Percentiles rank a stretch among this genome's conserved stretches.
Evolutionary conservation across 1,284 basidiomycete species (phyloP).

Genomic region (Coniferiporia weirii): DNA sequence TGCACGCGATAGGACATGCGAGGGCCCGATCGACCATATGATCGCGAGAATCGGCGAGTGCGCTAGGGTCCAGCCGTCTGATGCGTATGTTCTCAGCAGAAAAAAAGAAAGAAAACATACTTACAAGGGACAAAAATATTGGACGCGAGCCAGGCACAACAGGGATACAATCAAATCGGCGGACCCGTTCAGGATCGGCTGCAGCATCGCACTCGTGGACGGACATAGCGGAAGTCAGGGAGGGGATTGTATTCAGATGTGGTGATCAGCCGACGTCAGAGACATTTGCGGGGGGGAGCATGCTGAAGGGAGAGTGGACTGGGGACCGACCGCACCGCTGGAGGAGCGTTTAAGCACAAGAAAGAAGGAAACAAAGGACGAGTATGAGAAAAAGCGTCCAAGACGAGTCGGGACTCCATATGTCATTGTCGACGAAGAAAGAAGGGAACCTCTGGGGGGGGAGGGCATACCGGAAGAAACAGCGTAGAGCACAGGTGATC

Average conservation of each 20-base stretch:
- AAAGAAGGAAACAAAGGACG: background rate
- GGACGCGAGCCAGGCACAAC: background rate
- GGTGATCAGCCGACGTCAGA: constrained; percentile 5
- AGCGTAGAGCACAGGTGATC: constrained; percentile 1
- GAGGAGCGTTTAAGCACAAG: background rate
- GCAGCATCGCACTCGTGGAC: background rate
- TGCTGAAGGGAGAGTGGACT: background rate
- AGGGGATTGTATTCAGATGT: background rate
- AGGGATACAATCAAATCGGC: background rate
- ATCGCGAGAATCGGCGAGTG: background rate
- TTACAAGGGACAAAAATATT: background rate
- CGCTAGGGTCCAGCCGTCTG: too few species aligned
- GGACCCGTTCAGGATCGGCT: background rate
- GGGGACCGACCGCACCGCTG: background rate
- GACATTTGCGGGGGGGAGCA: background rate
- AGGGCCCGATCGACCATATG: background rate
- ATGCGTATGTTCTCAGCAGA: too few species aligned
- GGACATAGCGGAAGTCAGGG: constrained; percentile 3
- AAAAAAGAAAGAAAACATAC: too few species aligned
- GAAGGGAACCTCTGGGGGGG: background rate
- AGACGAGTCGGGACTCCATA: background rate
- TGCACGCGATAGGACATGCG: background rate
- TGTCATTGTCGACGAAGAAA: background rate
- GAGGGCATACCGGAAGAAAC: background rate
- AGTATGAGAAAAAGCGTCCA: constrained; percentile 3